These are phyloP conservation scores for Trifolium repens DNA, from an alignment of 306 rosid species.

Conservation along the genomic window DNA sequence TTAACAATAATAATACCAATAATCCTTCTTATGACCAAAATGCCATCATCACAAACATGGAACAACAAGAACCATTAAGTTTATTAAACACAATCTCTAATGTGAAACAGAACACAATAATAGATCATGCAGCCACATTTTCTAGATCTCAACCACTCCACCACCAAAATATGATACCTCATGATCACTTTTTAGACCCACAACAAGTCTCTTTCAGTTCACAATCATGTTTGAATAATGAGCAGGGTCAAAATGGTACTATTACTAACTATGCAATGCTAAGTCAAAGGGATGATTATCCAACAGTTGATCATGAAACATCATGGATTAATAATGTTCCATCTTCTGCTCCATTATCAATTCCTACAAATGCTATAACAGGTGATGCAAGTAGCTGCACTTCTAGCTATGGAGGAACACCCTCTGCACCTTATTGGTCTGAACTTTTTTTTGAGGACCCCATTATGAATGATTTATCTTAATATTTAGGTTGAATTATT, in stretches of 20 bases:
- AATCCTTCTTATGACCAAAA: constrained; percentile 43
- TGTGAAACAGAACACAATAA: constrained; percentile 43
- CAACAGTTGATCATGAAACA: constrained; percentile 40
- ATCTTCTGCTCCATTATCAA: constrained; percentile 34
- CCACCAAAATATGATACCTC: constrained; percentile 54
- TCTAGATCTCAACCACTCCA: constrained; percentile 70
- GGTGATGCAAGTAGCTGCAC: constrained; percentile 67
- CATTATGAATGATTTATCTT: constrained; percentile 55
- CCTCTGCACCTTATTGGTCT: constrained; percentile 61
- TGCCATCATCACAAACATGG: constrained; percentile 47
- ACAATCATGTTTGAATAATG: constrained; percentile 63
- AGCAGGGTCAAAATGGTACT: constrained; percentile 47
- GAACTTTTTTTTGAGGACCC: constrained; percentile 57
- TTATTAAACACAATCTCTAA: constrained; percentile 48
- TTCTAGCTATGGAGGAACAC: constrained; percentile 60
- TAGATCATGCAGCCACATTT: constrained; percentile 48
- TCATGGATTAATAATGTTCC: constrained; percentile 48
- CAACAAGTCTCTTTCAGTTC: constrained; percentile 73
- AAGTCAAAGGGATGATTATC: constrained; percentile 50
- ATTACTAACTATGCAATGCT: constrained; percentile 49
- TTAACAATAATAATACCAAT: constrained; percentile 35
- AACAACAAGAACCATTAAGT: constrained; percentile 32
- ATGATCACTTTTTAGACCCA: constrained; percentile 55
- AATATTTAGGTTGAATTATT: constrained; percentile 43
- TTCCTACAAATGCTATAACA: constrained; percentile 45